A percentile compares a stretch with the other conserved stretches of the same genome.
Evolutionary conservation across 495 filamentous ascomycete genomes (phyloP).

Genomic region (Xanthoparmelia taractica): DNA sequence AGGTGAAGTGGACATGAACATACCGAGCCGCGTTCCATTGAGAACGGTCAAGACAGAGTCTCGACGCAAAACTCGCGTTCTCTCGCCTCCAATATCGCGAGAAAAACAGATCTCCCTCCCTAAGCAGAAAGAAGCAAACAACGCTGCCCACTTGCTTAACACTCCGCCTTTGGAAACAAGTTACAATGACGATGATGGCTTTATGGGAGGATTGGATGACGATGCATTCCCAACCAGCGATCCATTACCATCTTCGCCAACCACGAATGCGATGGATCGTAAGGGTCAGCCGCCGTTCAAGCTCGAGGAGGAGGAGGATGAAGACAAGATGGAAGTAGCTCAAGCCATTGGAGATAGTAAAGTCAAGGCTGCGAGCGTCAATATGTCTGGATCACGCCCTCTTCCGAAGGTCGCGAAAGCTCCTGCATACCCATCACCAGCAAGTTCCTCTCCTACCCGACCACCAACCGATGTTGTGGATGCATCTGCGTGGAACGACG

Average conservation of each 20-base stretch:
- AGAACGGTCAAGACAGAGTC: conserved; percentile 64
- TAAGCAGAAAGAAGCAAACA: conserved; percentile 18
- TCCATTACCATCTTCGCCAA: conserved; percentile 76
- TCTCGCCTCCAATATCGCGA: conserved; percentile 63
- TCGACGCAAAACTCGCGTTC: conserved; percentile 66
- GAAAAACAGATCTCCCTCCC: conserved; percentile 42
- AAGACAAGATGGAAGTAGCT: conserved; percentile 80
- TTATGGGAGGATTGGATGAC: conserved; percentile 42
- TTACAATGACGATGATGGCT: conserved; percentile 52
- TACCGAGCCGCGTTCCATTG: conserved; percentile 52
- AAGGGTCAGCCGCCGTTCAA: conserved; percentile 56
- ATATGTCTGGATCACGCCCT: conserved; percentile 77
- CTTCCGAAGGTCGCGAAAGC: conserved; percentile 63
- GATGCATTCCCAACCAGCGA: conserved; percentile 78
- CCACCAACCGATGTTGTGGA: conserved; percentile 54
- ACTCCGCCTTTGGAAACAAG: conserved; percentile 34
- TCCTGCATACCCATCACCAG: conserved; percentile 56
- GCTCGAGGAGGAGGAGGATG: conserved; percentile 52
- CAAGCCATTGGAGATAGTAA: conserved; percentile 58
- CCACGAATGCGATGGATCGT: conserved; percentile 68
- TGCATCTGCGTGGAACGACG: conserved; percentile 81
- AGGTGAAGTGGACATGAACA: conserved; percentile 80
- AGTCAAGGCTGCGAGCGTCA: conserved; percentile 63
- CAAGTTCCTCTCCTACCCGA: conserved; percentile 67
- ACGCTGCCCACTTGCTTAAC: conserved; percentile 32